Evolutionary conservation across 2,329 filamentous ascomycete species (phyloP).

Genomic region (Elsinoe arachidis): DNA sequence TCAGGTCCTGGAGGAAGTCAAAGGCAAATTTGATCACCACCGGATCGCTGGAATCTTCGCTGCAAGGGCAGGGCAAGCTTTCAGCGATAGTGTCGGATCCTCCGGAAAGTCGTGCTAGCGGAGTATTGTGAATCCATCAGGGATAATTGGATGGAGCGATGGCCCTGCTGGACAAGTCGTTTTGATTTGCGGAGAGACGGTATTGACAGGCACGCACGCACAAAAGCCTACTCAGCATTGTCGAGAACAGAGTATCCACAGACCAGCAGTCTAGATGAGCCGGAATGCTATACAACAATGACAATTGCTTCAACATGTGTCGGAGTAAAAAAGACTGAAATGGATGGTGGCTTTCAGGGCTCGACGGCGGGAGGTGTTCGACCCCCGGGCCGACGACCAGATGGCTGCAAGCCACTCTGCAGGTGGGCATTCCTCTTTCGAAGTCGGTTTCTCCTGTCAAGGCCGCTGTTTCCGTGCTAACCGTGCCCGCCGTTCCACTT

Average conservation of each 20-base stretch:
- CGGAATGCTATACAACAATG: not conserved
- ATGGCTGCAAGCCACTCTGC: not conserved
- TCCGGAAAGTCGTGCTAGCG: slow-evolving; percentile 1
- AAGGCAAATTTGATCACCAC: not conserved
- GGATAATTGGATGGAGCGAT: not conserved
- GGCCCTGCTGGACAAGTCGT: not conserved
- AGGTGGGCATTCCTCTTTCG: not conserved
- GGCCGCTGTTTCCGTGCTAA: not conserved
- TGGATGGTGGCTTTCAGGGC: not conserved
- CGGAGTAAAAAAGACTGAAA: not conserved
- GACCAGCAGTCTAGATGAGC: not conserved
- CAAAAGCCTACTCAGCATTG: slow-evolving; percentile 1
- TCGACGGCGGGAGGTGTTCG: not conserved
- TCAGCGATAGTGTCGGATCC: slow-evolving; percentile 3
- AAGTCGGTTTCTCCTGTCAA: not conserved
- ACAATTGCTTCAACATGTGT: not conserved
- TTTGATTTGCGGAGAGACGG: not conserved
- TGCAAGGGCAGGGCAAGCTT: slow-evolving; percentile 8
- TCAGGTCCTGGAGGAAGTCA: not conserved
- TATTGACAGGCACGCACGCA: not conserved
- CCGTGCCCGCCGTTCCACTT: too few relatives aligned
- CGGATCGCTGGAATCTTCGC: not conserved
- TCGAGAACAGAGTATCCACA: not conserved
- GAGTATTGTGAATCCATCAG: not conserved
- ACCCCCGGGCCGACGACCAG: not conserved